Percentiles rank a stretch among this genome's conserved stretches.
phyloP scores from a whole-genome alignment of 371 early-diverging fungal genomes.

The Mortierella sp. region DNA sequence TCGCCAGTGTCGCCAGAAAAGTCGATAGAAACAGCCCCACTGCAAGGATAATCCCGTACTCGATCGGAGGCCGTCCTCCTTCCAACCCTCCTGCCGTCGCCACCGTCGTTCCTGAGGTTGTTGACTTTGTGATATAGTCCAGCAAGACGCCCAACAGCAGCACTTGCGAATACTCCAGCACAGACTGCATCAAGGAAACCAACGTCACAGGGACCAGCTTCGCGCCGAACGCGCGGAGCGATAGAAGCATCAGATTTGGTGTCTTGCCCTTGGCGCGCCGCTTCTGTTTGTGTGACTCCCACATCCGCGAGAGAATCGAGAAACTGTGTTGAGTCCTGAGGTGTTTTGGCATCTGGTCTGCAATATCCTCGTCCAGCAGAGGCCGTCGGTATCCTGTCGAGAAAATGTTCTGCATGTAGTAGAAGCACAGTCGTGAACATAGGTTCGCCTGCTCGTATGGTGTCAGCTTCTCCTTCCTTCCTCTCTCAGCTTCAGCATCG shows the following conservation, averaged over 20 bases:
- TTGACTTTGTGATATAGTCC: background rate
- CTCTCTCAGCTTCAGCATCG: background rate
- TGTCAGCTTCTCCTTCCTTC: conserved; percentile 18
- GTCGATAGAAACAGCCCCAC: background rate
- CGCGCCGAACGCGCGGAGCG: background rate
- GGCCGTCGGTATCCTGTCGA: conserved; percentile 30
- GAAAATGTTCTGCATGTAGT: conserved; percentile 36
- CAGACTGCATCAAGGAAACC: background rate
- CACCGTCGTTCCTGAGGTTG: background rate
- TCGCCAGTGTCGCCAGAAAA: conserved; percentile 19
- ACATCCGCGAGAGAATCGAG: conserved; percentile 11
- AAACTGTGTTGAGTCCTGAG: conserved; percentile 27
- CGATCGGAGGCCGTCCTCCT: background rate
- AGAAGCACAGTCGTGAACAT: conserved; percentile 42
- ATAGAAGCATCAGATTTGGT: conserved; percentile 6
- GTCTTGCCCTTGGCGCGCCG: background rate
- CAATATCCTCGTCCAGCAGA: conserved; percentile 27
- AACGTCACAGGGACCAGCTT: conserved; percentile 3
- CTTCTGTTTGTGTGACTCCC: conserved; percentile 11
- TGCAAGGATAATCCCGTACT: background rate
- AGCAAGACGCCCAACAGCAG: conserved; percentile 6
- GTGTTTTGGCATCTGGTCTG: conserved; percentile 38
- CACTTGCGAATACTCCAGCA: conserved; percentile 11
- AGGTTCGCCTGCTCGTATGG: conserved; percentile 45
- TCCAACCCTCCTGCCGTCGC: background rate